Evolutionary conservation across 345 rosid genomes (phyloP), one percentile per base, ranked within the genome.

Genomic region (Euphorbia tirucalli): DNA sequence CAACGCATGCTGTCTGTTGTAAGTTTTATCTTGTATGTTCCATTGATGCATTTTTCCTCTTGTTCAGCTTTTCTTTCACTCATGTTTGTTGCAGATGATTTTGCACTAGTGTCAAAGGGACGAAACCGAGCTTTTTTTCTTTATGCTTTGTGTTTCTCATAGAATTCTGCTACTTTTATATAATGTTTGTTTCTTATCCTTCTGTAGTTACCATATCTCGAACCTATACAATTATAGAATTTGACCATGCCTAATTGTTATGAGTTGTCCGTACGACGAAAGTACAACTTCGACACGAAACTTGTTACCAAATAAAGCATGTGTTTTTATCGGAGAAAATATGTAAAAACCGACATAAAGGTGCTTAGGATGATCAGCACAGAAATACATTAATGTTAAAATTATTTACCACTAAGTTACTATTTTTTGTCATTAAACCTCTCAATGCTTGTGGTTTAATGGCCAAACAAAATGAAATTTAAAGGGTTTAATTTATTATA

Each of bases 1-100:
- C 81, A 81, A 4, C 81, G 79, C 58, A 81, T 66, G 16, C 65
- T 32, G 41, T 81, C 84, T 13, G 57, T 35, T 3, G 77, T 60
- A 63, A 81, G 81, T 57, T 64, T 69, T 9, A 81, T 5, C 68
- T 57, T 63, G 50, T 50, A 77, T 56, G 73, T 16, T 2, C 3
- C 56, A 11, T 30, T 37, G 50, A 28, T 57, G 48, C 63, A 37
- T 21, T 64, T 43, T 50, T 43, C 76, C 41, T 43, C 31, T 52
- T 16, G 37, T 18, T 16, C 35, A 37, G 55, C 18, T 15, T 52
- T 49, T 44, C 10, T 6, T 25, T 43, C 21, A 37, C 16, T 32
- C 61, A 48, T 49, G 16, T 63, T 59, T 73, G 64, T 24, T 46
- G 35, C 10, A 60, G 58, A n/a, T 7, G 3, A 67, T 14, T 3